Percentiles rank a stretch among this genome's conserved stretches.
phyloP scores from a whole-genome alignment of 371 early-diverging fungal species.

The Dichotomocladium elegans region DNA sequence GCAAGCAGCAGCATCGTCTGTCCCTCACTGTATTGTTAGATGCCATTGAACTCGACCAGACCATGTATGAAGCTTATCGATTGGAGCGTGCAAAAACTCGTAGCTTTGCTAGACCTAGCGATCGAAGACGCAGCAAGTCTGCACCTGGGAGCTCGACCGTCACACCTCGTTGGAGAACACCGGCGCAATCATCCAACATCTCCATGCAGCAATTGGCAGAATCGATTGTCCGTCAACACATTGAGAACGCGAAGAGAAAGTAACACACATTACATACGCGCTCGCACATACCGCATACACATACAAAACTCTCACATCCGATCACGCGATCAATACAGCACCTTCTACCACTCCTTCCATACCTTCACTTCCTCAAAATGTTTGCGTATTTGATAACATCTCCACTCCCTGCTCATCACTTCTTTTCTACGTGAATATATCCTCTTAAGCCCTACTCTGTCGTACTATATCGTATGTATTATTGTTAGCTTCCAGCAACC shows the following conservation, averaged over 20 bases:
- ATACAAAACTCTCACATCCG: neutral
- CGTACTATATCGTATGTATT: neutral
- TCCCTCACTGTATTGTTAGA: conserved; percentile 36
- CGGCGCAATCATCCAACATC: neutral
- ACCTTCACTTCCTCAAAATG: neutral
- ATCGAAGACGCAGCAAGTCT: conserved; percentile 34
- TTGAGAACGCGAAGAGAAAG: conserved; percentile 44
- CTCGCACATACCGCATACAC: neutral
- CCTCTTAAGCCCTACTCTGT: neutral
- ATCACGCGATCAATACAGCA: too few relatives aligned
- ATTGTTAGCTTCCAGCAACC: too few relatives aligned
- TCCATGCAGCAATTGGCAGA: conserved; percentile 23
- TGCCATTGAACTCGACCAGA: conserved; percentile 46
- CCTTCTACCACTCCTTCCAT: neutral
- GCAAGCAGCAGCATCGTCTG: conserved; percentile 14
- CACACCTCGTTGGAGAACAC: conserved; percentile 12
- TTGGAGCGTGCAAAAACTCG: conserved; percentile 29
- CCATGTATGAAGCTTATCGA: conserved; percentile 37
- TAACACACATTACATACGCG: conserved; percentile 1
- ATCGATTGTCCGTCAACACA: conserved; percentile 34
- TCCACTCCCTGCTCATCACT: neutral
- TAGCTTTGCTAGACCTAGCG: conserved; percentile 14
- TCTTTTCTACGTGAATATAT: neutral
- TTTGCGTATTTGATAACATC: neutral
- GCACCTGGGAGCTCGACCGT: conserved; percentile 40